These are phyloP conservation scores for Ustilago vetiveriae DNA, from an alignment of 1,284 basidiomycete species.

Conservation along the genomic window DNA sequence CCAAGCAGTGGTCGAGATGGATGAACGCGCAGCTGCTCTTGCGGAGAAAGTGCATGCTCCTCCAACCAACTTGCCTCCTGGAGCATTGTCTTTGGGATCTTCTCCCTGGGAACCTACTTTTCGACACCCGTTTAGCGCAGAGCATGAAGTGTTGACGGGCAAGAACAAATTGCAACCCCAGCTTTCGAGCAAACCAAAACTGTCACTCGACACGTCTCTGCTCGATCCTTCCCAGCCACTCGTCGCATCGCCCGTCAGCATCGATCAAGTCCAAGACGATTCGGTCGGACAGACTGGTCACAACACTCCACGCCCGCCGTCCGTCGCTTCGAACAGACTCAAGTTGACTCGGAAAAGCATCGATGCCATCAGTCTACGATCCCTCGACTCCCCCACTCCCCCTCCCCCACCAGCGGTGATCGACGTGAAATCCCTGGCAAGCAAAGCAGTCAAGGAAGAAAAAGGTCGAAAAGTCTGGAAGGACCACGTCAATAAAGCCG, in stretches of 20 bases:
- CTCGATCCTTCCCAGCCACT: conserved; percentile 6
- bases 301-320: conserved; percentile 13
- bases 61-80: conserved; percentile 6
- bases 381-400: neutral
- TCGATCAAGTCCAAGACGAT: neutral
- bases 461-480: conserved; percentile 32
- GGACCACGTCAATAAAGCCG: conserved; percentile 29
- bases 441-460: conserved; percentile 28
- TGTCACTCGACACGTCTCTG: conserved; percentile 24
- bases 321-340: conserved; percentile 5
- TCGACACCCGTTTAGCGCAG: conserved; percentile 21
- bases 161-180: conserved; percentile 20
- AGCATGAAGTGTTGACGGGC: conserved; percentile 1
- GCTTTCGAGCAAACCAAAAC: conserved; percentile 3
- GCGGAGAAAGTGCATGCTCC: conserved; percentile 1
- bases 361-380: conserved; percentile 22
- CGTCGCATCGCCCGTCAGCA: conserved; percentile 3
- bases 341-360: conserved; percentile 20
- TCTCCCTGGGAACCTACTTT: conserved; percentile 24
- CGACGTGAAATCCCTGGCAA: conserved; percentile 33
- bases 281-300: neutral
- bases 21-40: conserved; percentile 2
- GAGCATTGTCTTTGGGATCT: conserved; percentile 22
- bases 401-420: conserved; percentile 1
- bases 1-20: conserved; percentile 8